Evolutionary conservation across 805 yeast genomes (phyloP), one percentile per base, ranked within the genome.

Genomic region (Saturnispora mendoncae): DNA sequence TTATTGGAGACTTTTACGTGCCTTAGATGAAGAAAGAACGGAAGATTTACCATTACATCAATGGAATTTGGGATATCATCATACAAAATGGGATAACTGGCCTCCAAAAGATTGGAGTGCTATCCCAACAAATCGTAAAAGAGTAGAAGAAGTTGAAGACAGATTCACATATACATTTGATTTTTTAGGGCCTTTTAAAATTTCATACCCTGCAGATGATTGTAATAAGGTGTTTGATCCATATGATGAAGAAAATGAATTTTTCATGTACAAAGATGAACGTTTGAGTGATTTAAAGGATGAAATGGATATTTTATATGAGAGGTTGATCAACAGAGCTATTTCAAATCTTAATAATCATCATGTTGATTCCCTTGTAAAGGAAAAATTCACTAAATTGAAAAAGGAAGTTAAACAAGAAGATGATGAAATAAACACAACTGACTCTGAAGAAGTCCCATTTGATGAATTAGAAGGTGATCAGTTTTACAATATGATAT

Each of bases 11-110:
- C 31, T 39, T 13, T 10, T 39, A 26, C 26, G 33, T n/a, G 33
- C 38, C 7, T 20, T 39, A 9, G 42, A 39, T 17, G 24, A 30
- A 2, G 28, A 26, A 13, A 26, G 38, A 20, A 39, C 38, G 6
- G 12, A 20, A 9, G 42, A 39, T 26, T 33, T 39, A 28, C 28
- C 38, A 4, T 28, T 39, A 9, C 42, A 39, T 26, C 32, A 28
- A 6, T 39, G 42, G 42, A 39, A 39, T 39, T 23, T 39, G 18
- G 38, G 32, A 6, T 18, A 32, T 33, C 25, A 31, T 8, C 42
- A 33, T 13, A 33, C 37, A 14, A 26, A 28, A 27, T 39, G 42
- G 42, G 27, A 15, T 10, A 20, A 39, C 14, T 39, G 38, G 38
- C 42, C 42, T 33, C 38, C 37, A 6, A 26, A 21, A 29, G 15